phyloP scores from a whole-genome alignment of 2,329 filamentous ascomycete species.

The Trichoderma sp. region DNA sequence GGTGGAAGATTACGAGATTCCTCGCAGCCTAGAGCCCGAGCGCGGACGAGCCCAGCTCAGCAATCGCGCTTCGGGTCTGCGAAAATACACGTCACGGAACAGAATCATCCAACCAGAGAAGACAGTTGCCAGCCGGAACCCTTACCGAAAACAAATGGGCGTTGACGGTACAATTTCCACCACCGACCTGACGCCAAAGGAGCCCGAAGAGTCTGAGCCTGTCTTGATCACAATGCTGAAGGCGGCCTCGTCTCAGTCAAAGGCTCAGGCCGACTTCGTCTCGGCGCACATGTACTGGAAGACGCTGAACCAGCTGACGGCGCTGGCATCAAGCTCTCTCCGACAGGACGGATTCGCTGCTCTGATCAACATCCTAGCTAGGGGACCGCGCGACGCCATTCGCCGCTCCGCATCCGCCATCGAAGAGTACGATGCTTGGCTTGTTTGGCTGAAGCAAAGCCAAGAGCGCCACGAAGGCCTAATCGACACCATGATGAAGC shows the following conservation, averaged over 20 bases:
- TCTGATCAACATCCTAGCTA: constrained; percentile 69
- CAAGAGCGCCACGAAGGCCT: constrained; percentile 73
- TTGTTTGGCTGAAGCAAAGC: constrained; percentile 78
- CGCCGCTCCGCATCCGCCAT: constrained; percentile 67
- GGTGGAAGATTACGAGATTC: constrained; percentile 78
- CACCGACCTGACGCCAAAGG: constrained; percentile 18
- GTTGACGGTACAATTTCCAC: constrained; percentile 20
- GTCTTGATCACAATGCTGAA: constrained; percentile 71
- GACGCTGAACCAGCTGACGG: constrained; percentile 70
- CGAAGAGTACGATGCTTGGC: constrained; percentile 76
- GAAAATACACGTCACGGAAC: constrained; percentile 59
- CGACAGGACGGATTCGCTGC: constrained; percentile 67
- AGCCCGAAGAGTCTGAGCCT: constrained; percentile 44
- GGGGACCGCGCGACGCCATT: constrained; percentile 67
- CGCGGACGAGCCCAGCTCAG: constrained; percentile 63
- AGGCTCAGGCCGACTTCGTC: constrained; percentile 77
- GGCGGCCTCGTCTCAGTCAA: constrained; percentile 71
- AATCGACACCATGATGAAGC: constrained; percentile 71
- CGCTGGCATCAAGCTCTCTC: constrained; percentile 57
- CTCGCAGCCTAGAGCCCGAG: constrained; percentile 60
- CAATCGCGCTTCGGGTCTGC: constrained; percentile 62
- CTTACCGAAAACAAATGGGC: constrained; percentile 45
- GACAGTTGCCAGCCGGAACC: constrained; percentile 56
- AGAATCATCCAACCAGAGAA: constrained; percentile 51
- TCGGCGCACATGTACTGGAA: constrained; percentile 83